These are phyloP conservation scores for Ceratobasidium sp. DNA, from an alignment of 1,284 basidiomycete genomes.

Conservation along the genomic window DNA sequence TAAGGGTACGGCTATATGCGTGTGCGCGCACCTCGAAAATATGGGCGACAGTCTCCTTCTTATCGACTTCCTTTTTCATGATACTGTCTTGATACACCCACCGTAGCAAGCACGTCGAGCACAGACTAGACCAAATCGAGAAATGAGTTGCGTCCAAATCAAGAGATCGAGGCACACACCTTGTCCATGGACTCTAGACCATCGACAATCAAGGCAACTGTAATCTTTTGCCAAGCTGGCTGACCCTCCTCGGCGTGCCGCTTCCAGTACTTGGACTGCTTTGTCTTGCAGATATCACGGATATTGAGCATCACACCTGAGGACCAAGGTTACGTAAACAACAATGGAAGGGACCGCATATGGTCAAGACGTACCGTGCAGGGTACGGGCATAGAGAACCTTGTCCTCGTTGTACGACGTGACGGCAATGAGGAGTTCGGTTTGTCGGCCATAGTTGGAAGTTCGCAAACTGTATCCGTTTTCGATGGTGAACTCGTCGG, in stretches of 20 bases:
- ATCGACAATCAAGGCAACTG: conserved; percentile 89
- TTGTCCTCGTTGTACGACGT: conserved; percentile 94
- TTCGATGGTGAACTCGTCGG: conserved; percentile 87
- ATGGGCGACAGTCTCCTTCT: conserved; percentile 89
- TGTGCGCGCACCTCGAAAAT: conserved; percentile 79
- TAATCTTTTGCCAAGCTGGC: conserved; percentile 92
- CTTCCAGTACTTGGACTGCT: conserved; percentile 92
- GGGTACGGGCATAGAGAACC: conserved; percentile 87
- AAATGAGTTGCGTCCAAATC: background rate
- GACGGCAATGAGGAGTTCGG: conserved; percentile 91
- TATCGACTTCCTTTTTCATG: conserved; percentile 92
- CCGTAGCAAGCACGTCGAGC: conserved; percentile 84
- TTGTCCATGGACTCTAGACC: conserved; percentile 97
- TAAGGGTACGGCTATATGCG: conserved; percentile 31
- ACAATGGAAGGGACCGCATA: background rate
- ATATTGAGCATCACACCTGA: conserved; percentile 94
- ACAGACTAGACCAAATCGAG: conserved; percentile 53
- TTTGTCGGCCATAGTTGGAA: conserved; percentile 86
- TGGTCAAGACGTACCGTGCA: conserved; percentile 66
- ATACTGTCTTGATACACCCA: conserved; percentile 92
- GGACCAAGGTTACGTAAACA: conserved; percentile 26
- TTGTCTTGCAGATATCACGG: conserved; percentile 96
- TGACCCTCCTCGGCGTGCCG: conserved; percentile 83
- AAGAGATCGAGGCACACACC: conserved; percentile 46
- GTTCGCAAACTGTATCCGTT: conserved; percentile 85